A percentile compares a stretch with the other conserved stretches of the same genome.
Evolutionary conservation across 2,329 filamentous ascomycete genomes (phyloP).

Genomic region (Fusarium sp.): DNA sequence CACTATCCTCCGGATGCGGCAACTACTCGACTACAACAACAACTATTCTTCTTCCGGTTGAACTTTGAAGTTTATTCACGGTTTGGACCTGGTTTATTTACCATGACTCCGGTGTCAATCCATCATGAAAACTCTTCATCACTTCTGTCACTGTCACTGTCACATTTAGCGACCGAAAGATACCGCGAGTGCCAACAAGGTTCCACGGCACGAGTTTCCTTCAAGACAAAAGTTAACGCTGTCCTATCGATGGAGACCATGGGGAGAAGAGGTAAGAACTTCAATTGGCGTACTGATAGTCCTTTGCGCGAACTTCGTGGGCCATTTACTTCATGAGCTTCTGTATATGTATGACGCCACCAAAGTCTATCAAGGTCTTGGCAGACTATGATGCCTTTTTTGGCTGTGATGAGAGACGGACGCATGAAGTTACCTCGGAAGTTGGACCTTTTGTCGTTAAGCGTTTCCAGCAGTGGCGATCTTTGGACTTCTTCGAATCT

Average conservation of each 20-base stretch:
- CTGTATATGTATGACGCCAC: conserved; percentile 1
- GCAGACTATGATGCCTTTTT: neutral
- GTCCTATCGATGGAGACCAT: neutral
- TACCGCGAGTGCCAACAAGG: neutral
- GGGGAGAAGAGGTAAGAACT: neutral
- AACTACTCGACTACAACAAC: neutral
- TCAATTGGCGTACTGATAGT: neutral
- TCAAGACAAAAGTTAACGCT: neutral
- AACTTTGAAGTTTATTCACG: neutral
- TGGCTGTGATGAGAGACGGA: neutral
- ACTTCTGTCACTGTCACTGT: neutral
- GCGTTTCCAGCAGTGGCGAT: neutral
- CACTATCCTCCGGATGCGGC: neutral
- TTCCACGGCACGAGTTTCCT: neutral
- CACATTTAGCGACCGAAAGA: neutral
- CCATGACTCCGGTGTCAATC: neutral
- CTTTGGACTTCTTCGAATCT: neutral
- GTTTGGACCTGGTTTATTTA: too few species aligned
- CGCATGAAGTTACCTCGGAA: neutral
- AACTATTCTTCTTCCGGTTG: neutral
- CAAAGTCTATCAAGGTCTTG: neutral
- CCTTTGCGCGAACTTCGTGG: neutral
- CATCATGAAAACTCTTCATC: neutral
- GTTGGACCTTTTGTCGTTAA: neutral
- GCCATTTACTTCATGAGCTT: neutral